Conservation (phyloP, 2,329 filamentous ascomycete species). For the Fusarium sp. region DNA sequence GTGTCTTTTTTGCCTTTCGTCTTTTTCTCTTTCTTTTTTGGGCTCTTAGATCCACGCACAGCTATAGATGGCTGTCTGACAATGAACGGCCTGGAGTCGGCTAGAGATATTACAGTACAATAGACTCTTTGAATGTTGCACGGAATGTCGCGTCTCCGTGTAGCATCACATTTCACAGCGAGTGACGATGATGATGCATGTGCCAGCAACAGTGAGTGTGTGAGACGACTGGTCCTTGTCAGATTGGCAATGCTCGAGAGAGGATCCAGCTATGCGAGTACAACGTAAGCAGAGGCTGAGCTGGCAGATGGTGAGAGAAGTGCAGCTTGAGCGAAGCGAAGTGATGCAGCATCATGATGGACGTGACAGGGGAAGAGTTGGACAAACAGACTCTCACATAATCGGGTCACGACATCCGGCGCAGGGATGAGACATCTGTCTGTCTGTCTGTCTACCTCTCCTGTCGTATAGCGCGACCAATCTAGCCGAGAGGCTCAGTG, state of each 20-base stretch:
- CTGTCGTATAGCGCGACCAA: background rate
- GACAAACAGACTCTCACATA: slow-evolving; percentile 19
- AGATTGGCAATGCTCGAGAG: slow-evolving; percentile 4
- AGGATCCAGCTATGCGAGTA: slow-evolving; percentile 1
- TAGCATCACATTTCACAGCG: background rate
- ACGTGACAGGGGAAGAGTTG: background rate
- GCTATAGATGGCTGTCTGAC: slow-evolving; percentile 1
- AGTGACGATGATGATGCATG: background rate
- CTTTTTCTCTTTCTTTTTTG: background rate
- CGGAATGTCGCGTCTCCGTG: background rate
- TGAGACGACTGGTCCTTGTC: background rate
- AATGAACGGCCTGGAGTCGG: background rate
- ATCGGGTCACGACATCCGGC: slow-evolving; percentile 3
- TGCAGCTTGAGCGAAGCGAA: background rate
- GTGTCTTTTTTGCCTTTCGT: slow-evolving; percentile 11
- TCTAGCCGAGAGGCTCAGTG: background rate
- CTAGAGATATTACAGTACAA: background rate
- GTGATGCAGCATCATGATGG: background rate
- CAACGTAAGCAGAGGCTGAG: slow-evolving; percentile 38
- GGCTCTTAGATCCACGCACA: slow-evolving; percentile 2
- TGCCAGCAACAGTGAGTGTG: background rate
- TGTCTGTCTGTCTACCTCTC: background rate
- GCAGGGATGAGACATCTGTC: background rate
- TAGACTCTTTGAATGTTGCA: background rate
- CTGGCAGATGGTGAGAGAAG: slow-evolving; percentile 9